A percentile compares a stretch with the other conserved stretches of the same genome.
These are phyloP conservation scores for Leccinellum rugosiceps DNA, from an alignment of 768 basidiomycete genomes.

Conservation along the genomic window DNA sequence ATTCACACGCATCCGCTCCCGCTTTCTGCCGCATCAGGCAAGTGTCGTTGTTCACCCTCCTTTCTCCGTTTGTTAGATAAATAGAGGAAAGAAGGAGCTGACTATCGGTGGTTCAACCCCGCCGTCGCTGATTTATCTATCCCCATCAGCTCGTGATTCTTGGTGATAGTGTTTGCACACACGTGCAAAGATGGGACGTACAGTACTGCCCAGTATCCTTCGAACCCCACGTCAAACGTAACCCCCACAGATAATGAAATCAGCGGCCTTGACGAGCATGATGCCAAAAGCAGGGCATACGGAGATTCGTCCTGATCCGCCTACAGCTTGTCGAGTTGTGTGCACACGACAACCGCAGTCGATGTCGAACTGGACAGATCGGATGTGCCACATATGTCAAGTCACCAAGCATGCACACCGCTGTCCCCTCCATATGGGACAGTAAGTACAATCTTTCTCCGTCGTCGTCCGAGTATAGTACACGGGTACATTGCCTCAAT, in stretches of 20 bases:
- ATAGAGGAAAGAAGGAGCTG: background rate
- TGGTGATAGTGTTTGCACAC: background rate
- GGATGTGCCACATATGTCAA: background rate
- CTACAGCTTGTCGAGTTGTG: background rate
- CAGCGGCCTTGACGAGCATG: background rate
- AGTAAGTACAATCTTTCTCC: background rate
- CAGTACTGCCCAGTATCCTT: background rate
- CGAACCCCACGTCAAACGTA: background rate
- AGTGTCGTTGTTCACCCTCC: slow-evolving; percentile 18
- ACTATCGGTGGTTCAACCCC: background rate
- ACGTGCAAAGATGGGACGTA: background rate
- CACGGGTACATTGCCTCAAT: background rate
- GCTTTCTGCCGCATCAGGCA: slow-evolving; percentile 14
- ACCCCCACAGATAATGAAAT: background rate
- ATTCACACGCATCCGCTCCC: slow-evolving; percentile 15
- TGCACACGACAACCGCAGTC: background rate
- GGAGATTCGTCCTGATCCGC: background rate
- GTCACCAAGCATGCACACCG: background rate
- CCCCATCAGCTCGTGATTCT: background rate
- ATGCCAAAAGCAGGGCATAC: background rate
- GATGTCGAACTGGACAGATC: background rate
- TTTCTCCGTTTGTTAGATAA: background rate
- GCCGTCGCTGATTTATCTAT: background rate
- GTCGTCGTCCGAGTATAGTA: background rate
- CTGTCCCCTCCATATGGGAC: background rate